Evolutionary conservation across 257 asterid species (phyloP).

Genomic region (Rehmannia glutinosa): DNA sequence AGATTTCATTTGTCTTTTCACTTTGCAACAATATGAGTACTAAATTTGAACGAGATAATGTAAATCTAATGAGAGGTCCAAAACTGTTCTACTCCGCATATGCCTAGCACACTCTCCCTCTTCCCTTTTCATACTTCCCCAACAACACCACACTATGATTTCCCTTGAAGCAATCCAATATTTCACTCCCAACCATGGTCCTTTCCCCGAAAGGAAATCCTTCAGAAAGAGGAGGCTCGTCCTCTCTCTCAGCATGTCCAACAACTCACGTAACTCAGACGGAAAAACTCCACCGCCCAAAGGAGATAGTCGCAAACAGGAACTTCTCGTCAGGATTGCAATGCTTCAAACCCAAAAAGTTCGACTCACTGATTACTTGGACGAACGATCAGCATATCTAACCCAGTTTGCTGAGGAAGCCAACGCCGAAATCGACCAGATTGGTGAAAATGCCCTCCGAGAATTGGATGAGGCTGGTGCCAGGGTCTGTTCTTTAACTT

Average conservation of each 20-base stretch:
- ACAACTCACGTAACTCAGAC: slow-evolving; percentile 40
- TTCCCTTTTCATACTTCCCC: slow-evolving; percentile 10
- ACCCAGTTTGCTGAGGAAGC: slow-evolving; percentile 93
- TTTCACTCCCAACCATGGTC: slow-evolving; percentile 33
- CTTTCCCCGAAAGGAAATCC: slow-evolving; percentile 28
- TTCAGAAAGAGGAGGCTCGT: slow-evolving; percentile 32
- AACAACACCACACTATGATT: slow-evolving; percentile 40
- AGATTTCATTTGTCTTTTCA: not conserved
- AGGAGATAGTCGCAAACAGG: slow-evolving; percentile 70
- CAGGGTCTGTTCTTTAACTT: slow-evolving; percentile 42
- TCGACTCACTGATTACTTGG: slow-evolving; percentile 75
- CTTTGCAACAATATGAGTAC: too few species aligned
- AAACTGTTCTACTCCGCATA: slow-evolving; percentile 7
- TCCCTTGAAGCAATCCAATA: slow-evolving; percentile 61
- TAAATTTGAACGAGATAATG: slow-evolving; percentile 37
- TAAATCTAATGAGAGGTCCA: slow-evolving; percentile 39
- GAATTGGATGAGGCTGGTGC: slow-evolving; percentile 83
- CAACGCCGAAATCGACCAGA: slow-evolving; percentile 72
- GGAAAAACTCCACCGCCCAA: slow-evolving; percentile 39
- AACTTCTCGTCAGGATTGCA: slow-evolving; percentile 75
- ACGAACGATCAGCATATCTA: slow-evolving; percentile 68
- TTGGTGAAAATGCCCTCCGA: slow-evolving; percentile 82
- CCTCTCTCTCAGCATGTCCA: slow-evolving; percentile 41
- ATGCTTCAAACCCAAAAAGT: slow-evolving; percentile 87
- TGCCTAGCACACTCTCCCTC: not conserved